Percentiles rank a stretch among this genome's conserved stretches.
These are phyloP conservation scores for Zygosaccharomyces sapae DNA, from an alignment of 1,139 yeast species.

Conservation along the genomic window DNA sequence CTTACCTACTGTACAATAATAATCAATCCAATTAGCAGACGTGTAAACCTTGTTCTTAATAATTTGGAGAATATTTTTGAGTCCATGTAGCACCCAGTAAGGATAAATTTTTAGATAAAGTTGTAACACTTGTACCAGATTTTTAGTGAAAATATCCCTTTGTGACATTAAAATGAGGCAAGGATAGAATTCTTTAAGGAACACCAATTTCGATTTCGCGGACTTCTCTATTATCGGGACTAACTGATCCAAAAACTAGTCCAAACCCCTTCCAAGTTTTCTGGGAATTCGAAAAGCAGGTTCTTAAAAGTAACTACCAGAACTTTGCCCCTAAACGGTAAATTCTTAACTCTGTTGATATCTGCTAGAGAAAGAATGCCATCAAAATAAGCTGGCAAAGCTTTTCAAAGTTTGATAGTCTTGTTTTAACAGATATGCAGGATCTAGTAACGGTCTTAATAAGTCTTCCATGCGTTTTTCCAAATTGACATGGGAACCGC, in stretches of 20 bases:
- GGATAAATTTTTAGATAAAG: conserved; percentile 19
- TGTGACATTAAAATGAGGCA: conserved; percentile 13
- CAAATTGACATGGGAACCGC: conserved; percentile 21
- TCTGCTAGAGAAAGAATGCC: conserved; percentile 15
- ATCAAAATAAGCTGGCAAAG: conserved; percentile 7
- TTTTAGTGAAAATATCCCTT: conserved; percentile 6
- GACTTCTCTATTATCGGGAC: conserved; percentile 2
- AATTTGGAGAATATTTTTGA: conserved; percentile 25
- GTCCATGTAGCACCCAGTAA: conserved; percentile 27
- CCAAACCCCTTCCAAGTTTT: conserved; percentile 4
- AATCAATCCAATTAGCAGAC: conserved; percentile 21
- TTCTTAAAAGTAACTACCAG: conserved; percentile 9
- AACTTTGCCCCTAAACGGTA: conserved; percentile 15
- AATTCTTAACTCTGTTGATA: conserved; percentile 13
- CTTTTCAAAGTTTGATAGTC: conserved; percentile 6
- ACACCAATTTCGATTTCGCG: conserved; percentile 8
- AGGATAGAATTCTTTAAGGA: conserved; percentile 15
- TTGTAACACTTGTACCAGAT: conserved; percentile 11
- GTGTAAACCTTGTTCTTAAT: conserved; percentile 18
- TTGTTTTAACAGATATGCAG: conserved; percentile 7
- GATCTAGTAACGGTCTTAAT: conserved; percentile 16
- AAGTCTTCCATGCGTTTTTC: conserved; percentile 28
- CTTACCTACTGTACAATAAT: conserved; percentile 28
- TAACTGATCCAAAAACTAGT: conserved; percentile 10
- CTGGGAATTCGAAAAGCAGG: conserved; percentile 8